phyloP scores from a whole-genome alignment of 371 early-diverging fungal species.

The Cokeromyces recurvatus region DNA sequence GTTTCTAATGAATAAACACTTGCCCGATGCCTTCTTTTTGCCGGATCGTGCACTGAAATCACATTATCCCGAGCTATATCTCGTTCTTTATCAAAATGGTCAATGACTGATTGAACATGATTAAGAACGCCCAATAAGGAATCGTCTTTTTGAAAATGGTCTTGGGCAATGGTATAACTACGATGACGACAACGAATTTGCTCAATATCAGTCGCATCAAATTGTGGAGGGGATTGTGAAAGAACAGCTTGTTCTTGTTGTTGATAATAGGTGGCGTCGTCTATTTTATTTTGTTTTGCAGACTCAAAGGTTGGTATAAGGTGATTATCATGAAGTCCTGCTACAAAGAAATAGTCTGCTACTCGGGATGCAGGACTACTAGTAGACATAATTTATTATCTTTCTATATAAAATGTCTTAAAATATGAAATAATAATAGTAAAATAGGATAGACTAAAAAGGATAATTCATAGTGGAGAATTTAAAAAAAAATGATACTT shows the following conservation, averaged over 20 bases:
- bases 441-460: no score
- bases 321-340: conserved; percentile 37
- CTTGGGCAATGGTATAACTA: no score
- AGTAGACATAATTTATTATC: no score
- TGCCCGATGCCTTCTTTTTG: no score
- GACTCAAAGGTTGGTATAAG: conserved; percentile 29
- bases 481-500: no score
- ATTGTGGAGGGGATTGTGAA: not conserved
- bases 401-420: no score
- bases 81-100: conserved; percentile 45
- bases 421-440: no score
- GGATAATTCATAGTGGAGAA: no score
- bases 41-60: no score
- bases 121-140: conserved; percentile 34
- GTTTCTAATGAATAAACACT: no score
- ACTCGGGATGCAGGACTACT: conserved; percentile 13
- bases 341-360: conserved; percentile 49
- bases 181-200: no score
- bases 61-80: conserved; percentile 42
- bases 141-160: not conserved
- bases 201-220: not conserved
- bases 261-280: conserved; percentile 25
- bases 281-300: conserved; percentile 20
- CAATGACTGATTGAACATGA: conserved; percentile 45
- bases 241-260: conserved; percentile 28